phyloP scores from a whole-genome alignment of 2,329 filamentous ascomycete species.

The Ceratocystiopsis sp. region DNA sequence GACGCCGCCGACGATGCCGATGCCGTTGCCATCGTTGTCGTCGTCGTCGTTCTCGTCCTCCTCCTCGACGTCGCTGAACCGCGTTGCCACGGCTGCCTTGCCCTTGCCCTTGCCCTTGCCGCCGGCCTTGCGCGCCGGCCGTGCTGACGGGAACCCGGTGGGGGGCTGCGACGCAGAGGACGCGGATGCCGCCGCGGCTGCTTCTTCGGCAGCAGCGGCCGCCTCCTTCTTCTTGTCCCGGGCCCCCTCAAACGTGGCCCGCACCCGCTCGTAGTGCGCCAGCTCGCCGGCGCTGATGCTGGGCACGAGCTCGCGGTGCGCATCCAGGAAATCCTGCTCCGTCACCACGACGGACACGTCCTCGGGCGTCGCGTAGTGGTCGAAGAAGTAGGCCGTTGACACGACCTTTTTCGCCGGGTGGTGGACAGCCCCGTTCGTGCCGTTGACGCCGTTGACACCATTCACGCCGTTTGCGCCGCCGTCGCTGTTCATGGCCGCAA shows the following conservation, averaged over 20 bases:
- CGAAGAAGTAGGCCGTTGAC: constrained; percentile 87
- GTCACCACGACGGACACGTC: constrained; percentile 79
- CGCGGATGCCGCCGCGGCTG: constrained; percentile 5
- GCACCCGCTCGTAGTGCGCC: constrained; percentile 73
- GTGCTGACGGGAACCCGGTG: neutral
- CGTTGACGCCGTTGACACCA: constrained; percentile 1
- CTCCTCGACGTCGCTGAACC: constrained; percentile 19
- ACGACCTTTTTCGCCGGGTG: constrained; percentile 28
- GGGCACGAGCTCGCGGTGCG: constrained; percentile 74
- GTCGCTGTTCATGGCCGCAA: constrained; percentile 40
- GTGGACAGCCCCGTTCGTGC: no score
- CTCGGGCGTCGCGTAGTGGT: constrained; percentile 67
- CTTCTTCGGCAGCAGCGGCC: neutral
- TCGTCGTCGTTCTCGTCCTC: constrained; percentile 17
- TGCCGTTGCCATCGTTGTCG: constrained; percentile 12
- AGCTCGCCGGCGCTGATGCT: constrained; percentile 87
- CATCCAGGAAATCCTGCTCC: constrained; percentile 72
- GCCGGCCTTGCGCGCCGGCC: constrained; percentile 18
- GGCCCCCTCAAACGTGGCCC: constrained; percentile 62
- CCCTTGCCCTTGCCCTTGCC: constrained; percentile 19
- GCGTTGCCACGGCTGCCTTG: constrained; percentile 8
- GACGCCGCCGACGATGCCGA: constrained; percentile 11
- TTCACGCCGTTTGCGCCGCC: constrained; percentile 17
- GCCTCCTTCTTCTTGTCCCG: constrained; percentile 22
- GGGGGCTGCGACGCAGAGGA: constrained; percentile 5